These are phyloP conservation scores for Chrysosporium queenslandicum DNA, from an alignment of 2,329 filamentous ascomycete species.

Conservation along the genomic window DNA sequence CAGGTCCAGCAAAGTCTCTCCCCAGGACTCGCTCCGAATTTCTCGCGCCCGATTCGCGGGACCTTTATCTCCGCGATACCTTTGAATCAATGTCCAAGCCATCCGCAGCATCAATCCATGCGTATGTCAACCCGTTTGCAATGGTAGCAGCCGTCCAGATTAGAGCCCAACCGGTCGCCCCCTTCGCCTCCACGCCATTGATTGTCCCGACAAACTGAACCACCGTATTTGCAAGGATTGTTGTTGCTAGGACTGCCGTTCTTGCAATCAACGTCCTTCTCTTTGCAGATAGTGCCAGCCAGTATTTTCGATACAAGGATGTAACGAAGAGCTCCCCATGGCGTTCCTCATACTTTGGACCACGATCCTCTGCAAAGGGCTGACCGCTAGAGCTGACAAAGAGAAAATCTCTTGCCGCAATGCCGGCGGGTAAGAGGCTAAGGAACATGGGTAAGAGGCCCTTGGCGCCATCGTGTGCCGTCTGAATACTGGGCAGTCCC, in stretches of 20 bases:
- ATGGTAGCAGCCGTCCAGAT: conserved; percentile 56
- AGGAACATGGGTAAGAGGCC: conserved; percentile 36
- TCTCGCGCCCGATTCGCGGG: too few species aligned
- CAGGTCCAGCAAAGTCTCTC: too few species aligned
- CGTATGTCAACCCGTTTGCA: conserved; percentile 26
- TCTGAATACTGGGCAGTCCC: conserved; percentile 57
- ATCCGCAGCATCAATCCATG: conserved; percentile 34
- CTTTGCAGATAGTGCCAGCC: conserved; percentile 52
- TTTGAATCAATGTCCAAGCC: conserved; percentile 15
- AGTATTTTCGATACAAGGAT: conserved; percentile 50
- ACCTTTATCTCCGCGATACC: neutral
- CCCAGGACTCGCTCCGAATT: too few species aligned
- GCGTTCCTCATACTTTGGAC: conserved; percentile 39
- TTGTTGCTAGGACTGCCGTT: conserved; percentile 43
- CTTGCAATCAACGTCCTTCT: conserved; percentile 56
- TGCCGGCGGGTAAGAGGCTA: conserved; percentile 57
- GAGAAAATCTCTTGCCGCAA: conserved; percentile 64
- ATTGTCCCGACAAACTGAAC: conserved; percentile 58
- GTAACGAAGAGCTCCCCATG: conserved; percentile 60
- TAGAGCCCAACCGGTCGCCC: conserved; percentile 61
- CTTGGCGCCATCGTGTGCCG: conserved; percentile 55
- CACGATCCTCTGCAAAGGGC: conserved; percentile 24
- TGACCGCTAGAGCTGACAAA: conserved; percentile 50
- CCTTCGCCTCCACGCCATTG: conserved; percentile 57
- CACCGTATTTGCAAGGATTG: conserved; percentile 46